Base-by-base conservation (phyloP, 2,329 filamentous ascomycete species). In the Colletotrichum echinochloae region DNA sequence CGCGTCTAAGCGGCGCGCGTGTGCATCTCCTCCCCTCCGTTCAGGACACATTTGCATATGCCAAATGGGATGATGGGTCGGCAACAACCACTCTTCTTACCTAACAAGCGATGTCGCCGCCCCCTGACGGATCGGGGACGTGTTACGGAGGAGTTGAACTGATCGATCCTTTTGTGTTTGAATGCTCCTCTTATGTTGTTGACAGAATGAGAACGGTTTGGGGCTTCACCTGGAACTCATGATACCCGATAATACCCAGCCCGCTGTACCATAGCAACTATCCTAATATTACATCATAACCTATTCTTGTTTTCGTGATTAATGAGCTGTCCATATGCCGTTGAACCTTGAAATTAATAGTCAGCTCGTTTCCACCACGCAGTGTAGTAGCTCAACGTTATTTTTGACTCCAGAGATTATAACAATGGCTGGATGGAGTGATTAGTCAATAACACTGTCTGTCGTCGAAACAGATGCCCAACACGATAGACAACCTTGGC, bases 1-100 rank as follows among this genome's bases (percentile, higher is more conserved):
- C 79, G 77, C 60, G 82, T 85, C 76, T 86, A 80, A 78, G 73
- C 26, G n/a, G 23, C 33, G 49, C 12, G 5, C n/a, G 5, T 14
- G 35, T 9, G n/a, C 20, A 11, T 51, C 16, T 28, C 18, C 20
- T 23, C 20, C n/a, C 8, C 44, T 28, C n/a, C n/a, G 4, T 20
- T 5, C 5, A 11, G 41, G 39, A 18, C 12, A 26, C 28, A 5
- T 23, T 60, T 26, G 3, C 5, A 20, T 7, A 23, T 23, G 20
- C 4, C n/a, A 9, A 48, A 60, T 12, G 28, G 35, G 28, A 48
- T 33, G 12, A 26, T 18, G 5, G 28, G 26, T 12, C 20, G 35
- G 12, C 16, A 4, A 1, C 11, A 9, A 48, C 9, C 41, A 16
- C 9, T 46, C 39, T 46, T 33, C 37, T 46, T n/a, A n/a, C 5